Evolutionary conservation across 495 filamentous ascomycete genomes (phyloP).

Genomic region (Hyaloscypha hepaticicola): DNA sequence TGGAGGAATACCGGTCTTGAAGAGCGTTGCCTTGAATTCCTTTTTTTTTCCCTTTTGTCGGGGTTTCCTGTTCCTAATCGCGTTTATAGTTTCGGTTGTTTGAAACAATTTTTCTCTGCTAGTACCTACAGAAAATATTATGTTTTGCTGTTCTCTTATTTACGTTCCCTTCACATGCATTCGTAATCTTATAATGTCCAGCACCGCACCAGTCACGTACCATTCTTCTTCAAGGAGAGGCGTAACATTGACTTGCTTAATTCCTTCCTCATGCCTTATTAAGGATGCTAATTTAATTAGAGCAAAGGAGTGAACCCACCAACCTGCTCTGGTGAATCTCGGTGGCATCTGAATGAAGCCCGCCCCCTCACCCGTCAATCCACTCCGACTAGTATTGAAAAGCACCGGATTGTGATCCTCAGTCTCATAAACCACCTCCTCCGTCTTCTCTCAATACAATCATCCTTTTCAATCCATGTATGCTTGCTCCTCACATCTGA

Average conservation of each 20-base stretch:
- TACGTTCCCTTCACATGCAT: no score
- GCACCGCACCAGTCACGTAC: no score
- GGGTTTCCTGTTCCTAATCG: neutral
- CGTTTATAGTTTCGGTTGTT: neutral
- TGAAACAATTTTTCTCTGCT: neutral
- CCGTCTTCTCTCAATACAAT: conserved; percentile 54
- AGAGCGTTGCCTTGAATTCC: neutral
- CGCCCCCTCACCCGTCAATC: neutral
- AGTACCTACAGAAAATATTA: no score
- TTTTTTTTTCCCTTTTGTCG: neutral
- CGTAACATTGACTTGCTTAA: no score
- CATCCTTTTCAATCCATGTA: conserved; percentile 54
- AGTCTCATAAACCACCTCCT: conserved; percentile 66
- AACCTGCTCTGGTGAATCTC: no score
- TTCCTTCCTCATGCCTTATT: no score
- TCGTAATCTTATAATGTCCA: no score
- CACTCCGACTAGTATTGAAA: conserved; percentile 49
- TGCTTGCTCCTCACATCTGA: conserved; percentile 52
- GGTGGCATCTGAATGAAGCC: no score
- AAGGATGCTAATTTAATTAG: no score
- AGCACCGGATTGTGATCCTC: conserved; percentile 68
- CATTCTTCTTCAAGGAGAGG: no score
- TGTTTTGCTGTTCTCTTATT: no score
- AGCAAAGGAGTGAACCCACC: no score
- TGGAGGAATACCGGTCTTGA: neutral